A percentile compares a stretch with the other conserved stretches of the same genome.
Conservation (phyloP, 2,329 filamentous ascomycete species). For the Trichoderma sp. region DNA sequence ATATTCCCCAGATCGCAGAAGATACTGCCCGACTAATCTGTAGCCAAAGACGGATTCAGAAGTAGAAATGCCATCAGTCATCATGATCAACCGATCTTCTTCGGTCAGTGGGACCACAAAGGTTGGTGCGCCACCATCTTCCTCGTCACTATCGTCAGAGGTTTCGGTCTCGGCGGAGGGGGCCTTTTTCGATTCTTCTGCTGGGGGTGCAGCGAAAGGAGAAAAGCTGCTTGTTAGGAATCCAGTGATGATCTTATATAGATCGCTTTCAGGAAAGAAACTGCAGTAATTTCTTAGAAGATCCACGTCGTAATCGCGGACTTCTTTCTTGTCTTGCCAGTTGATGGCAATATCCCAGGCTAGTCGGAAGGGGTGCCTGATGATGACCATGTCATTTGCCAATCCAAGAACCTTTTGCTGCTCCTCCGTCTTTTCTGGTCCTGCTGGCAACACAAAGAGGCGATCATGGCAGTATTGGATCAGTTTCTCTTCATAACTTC, state of each 20-base stretch:
- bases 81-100: conserved; percentile 77
- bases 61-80: conserved; percentile 69
- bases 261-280: conserved; percentile 80
- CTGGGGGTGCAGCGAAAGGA: conserved; percentile 60
- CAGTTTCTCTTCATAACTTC: conserved; percentile 86
- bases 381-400: conserved; percentile 91
- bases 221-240: conserved; percentile 82
- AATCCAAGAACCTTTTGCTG: conserved; percentile 70
- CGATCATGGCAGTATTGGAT: conserved; percentile 77
- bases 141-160: conserved; percentile 57
- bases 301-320: conserved; percentile 73
- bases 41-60: conserved; percentile 76
- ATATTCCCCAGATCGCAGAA: conserved; percentile 80
- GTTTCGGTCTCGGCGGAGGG: conserved; percentile 28
- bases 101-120: conserved; percentile 60
- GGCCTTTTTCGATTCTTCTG: conserved; percentile 24
- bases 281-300: conserved; percentile 77
- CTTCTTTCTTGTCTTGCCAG: conserved; percentile 75
- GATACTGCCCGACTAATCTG: conserved; percentile 78
- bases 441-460: conserved; percentile 64
- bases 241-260: conserved; percentile 76
- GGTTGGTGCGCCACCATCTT: conserved; percentile 54
- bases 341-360: conserved; percentile 91
- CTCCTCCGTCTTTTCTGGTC: conserved; percentile 65
- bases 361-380: conserved; percentile 83